These are phyloP conservation scores for Parascedosporium putredinis DNA, from an alignment of 2,329 filamentous ascomycete genomes.

Conservation along the genomic window DNA sequence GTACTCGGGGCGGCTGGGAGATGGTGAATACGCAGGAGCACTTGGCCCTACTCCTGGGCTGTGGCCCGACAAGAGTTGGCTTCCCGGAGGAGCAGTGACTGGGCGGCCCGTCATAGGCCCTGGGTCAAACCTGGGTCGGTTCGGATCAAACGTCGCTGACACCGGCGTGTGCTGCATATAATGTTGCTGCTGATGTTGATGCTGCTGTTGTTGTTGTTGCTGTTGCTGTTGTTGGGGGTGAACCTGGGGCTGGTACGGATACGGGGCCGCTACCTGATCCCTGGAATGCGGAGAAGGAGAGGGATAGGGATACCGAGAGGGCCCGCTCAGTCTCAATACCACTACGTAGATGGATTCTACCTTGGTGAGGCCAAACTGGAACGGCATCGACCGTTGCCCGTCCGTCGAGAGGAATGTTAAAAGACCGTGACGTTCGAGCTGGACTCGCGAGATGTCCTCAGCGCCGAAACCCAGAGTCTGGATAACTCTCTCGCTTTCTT, in stretches of 20 bases:
- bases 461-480: constrained; percentile 41
- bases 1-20: constrained; percentile 34
- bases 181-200: constrained; percentile 17
- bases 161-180: constrained; percentile 35
- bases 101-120: constrained; percentile 15
- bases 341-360: constrained; percentile 54
- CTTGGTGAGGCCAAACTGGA: constrained; percentile 48
- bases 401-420: constrained; percentile 43
- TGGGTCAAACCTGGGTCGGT: constrained; percentile 30
- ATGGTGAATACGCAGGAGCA: constrained; percentile 34
- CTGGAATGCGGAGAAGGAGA: constrained; percentile 34
- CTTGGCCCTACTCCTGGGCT: constrained; percentile 32
- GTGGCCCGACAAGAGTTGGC: constrained; percentile 24
- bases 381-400: constrained; percentile 38
- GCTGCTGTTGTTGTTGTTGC: constrained; percentile 16
- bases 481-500: constrained; percentile 44
- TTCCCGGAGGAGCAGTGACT: constrained; percentile 19
- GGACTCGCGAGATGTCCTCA: constrained; percentile 42
- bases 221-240: constrained; percentile 17
- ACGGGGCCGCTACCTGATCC: constrained; percentile 23
- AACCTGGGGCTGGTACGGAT: constrained; percentile 28
- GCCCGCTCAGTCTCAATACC: constrained; percentile 34
- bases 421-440: constrained; percentile 42
- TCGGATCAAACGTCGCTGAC: constrained; percentile 36
- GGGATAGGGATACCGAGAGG: constrained; percentile 29